Evolutionary conservation across 371 early-diverging fungal genomes (phyloP).

Genomic region (Apophysomyces elegans): DNA sequence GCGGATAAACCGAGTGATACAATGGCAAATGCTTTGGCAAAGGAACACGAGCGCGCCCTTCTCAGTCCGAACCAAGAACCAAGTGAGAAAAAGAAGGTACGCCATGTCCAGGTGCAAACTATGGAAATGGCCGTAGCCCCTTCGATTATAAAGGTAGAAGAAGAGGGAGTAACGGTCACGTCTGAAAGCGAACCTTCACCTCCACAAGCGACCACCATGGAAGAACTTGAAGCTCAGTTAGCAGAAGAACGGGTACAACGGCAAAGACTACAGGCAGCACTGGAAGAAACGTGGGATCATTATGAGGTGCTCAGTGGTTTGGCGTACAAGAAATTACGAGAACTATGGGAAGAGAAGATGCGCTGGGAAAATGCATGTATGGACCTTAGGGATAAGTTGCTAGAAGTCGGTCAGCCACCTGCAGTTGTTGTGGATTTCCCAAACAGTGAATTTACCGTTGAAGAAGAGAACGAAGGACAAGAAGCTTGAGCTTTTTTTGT

Average conservation of each 20-base stretch:
- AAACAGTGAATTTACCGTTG: constrained; percentile 16
- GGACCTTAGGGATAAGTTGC: constrained; percentile 37
- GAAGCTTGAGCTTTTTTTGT: background rate
- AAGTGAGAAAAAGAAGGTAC: constrained; percentile 15
- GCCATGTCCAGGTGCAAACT: constrained; percentile 28
- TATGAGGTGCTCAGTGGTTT: constrained; percentile 60
- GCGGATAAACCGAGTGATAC: constrained; percentile 41
- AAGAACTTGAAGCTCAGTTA: constrained; percentile 32
- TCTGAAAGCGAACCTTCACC: background rate
- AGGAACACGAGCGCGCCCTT: constrained; percentile 47
- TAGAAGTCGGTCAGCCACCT: constrained; percentile 16
- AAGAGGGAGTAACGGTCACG: background rate
- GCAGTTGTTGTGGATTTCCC: constrained; percentile 4
- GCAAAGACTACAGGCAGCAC: constrained; percentile 48
- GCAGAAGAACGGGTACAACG: constrained; percentile 35
- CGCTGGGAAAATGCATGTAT: constrained; percentile 52
- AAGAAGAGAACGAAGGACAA: constrained; percentile 13
- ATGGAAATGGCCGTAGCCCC: constrained; percentile 3
- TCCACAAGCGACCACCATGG: constrained; percentile 9
- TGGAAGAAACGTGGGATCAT: constrained; percentile 60
- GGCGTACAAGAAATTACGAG: constrained; percentile 62
- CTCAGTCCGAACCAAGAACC: constrained; percentile 13
- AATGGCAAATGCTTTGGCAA: constrained; percentile 36
- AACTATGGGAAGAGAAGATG: constrained; percentile 57
- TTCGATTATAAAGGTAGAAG: background rate